Conservation (phyloP, 2,329 filamentous ascomycete species). For the Clonostachys rosea region DNA sequence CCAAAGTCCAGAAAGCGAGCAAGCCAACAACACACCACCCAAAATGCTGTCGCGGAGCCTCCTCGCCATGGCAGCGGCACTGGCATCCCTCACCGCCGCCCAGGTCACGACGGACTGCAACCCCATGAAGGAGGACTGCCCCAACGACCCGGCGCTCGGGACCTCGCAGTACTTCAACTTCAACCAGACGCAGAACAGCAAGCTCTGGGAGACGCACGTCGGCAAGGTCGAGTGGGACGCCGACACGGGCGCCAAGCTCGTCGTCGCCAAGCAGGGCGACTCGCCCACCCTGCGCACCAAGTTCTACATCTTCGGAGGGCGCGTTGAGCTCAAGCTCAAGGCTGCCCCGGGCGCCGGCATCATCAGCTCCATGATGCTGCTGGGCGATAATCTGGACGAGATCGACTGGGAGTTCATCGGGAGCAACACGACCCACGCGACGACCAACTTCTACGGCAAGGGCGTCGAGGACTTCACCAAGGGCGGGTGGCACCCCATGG, state of each 20-base stretch:
- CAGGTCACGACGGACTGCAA: conserved; percentile 79
- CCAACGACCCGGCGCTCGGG: conserved; percentile 66
- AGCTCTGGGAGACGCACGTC: conserved; percentile 65
- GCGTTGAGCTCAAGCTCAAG: conserved; percentile 73
- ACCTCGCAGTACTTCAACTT: conserved; percentile 59
- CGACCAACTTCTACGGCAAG: conserved; percentile 79
- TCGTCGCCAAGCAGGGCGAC: conserved; percentile 64
- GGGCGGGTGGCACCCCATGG: conserved; percentile 51
- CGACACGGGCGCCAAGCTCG: conserved; percentile 65
- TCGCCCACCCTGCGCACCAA: conserved; percentile 74
- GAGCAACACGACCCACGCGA: conserved; percentile 54
- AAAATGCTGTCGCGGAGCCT: conserved; percentile 18
- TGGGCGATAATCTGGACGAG: conserved; percentile 82
- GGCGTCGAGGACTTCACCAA: conserved; percentile 60
- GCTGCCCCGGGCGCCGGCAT: conserved; percentile 71
- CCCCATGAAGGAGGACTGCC: conserved; percentile 65
- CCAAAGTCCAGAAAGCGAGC: neutral
- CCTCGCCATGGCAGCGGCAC: conserved; percentile 21
- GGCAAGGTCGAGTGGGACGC: conserved; percentile 59
- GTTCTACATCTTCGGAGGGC: conserved; percentile 85
- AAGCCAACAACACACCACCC: conserved; percentile 1
- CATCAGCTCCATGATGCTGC: conserved; percentile 76
- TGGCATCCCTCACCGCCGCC: conserved; percentile 47
- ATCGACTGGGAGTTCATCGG: conserved; percentile 85
- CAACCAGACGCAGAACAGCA: conserved; percentile 53